Base-by-base conservation (phyloP, 1,284 basidiomycete species). In the Waitea zeae region DNA sequence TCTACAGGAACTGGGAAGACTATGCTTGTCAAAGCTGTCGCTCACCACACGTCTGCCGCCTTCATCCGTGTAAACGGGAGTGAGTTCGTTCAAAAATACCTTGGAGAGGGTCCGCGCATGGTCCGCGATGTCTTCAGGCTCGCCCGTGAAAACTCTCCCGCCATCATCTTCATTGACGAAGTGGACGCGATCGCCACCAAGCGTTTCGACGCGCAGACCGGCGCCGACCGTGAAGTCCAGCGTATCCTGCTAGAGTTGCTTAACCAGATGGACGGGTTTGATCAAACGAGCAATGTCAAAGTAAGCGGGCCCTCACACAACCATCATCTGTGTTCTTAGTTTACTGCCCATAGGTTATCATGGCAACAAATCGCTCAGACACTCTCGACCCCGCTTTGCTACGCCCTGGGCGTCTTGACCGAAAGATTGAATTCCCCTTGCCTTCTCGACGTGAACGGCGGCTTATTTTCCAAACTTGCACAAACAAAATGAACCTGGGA, bases 251-350 rank as follows among this genome's bases (percentile, higher is more conserved):
- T 99, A n/a, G 95, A 99, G 54, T 61, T 99, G 41, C 67, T 99
- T 41, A 98, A 96, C 53, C 95, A 99, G 54, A 99, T 99, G 95
- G 95, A 99, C 49, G 95, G 95, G 43, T 99, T 99, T 59, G 95
- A 99, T 57, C 95, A 99, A 57, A 87, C 86, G 4, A 93, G 88
- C 53, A 98, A 93, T 48, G 95, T 99, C 53, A 98, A 99, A 74
- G 90, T 87, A 51, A 36, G 57, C n/a, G n/a, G n/a, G n/a, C n/a
- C n/a, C n/a, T 44, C 5, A 27, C n/a, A 27, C 15, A 13, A 22
- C 22, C 12, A 12, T 27, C 11, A 22, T 24, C 17, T 5, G 13
- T 18, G 17, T n/a, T n/a, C 14, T 15, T 14, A 5, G 24, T 9
- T 9, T 26, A 26, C 24, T 32, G 31, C 29, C n/a, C 20, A 3